These are phyloP conservation scores for Ascobolus immersus DNA, from an alignment of 495 filamentous ascomycete genomes.

Conservation along the genomic window DNA sequence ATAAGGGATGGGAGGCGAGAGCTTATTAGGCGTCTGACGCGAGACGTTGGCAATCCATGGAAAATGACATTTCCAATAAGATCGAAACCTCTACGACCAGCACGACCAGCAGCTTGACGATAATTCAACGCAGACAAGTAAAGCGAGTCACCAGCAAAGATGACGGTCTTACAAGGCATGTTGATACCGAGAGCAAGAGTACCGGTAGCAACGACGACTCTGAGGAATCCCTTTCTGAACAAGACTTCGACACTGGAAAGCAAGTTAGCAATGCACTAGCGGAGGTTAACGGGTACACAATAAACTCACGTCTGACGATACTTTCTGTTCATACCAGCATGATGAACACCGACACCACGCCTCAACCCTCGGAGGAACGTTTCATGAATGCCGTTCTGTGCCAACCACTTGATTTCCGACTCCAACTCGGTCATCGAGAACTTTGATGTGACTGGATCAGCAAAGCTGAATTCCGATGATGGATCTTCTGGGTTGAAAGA, in stretches of 20 bases:
- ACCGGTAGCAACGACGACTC: constrained; percentile 53
- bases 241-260: constrained; percentile 35
- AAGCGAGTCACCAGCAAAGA: constrained; percentile 47
- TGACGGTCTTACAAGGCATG: constrained; percentile 62
- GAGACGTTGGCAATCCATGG: constrained; percentile 28
- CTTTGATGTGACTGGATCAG: constrained; percentile 31
- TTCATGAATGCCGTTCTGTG: constrained; percentile 19
- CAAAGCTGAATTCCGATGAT: constrained; percentile 36
- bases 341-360: constrained; percentile 49
- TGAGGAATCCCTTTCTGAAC: constrained; percentile 45
- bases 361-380: constrained; percentile 29
- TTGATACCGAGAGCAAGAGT: constrained; percentile 58
- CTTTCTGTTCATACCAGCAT: constrained; percentile 50
- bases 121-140: constrained; percentile 50
- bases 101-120: constrained; percentile 49
- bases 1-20: constrained; percentile 45
- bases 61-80: constrained; percentile 59
- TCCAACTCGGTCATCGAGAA: constrained; percentile 28
- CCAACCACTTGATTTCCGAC: constrained; percentile 22
- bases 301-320: constrained; percentile 34
- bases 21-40: constrained; percentile 37
- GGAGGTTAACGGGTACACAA: neutral
- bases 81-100: constrained; percentile 58
- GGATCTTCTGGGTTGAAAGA: constrained; percentile 40
- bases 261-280: constrained; percentile 1